Base-by-base conservation (phyloP, 108 stramenopile genomes). In the Seminavis robusta region DNA sequence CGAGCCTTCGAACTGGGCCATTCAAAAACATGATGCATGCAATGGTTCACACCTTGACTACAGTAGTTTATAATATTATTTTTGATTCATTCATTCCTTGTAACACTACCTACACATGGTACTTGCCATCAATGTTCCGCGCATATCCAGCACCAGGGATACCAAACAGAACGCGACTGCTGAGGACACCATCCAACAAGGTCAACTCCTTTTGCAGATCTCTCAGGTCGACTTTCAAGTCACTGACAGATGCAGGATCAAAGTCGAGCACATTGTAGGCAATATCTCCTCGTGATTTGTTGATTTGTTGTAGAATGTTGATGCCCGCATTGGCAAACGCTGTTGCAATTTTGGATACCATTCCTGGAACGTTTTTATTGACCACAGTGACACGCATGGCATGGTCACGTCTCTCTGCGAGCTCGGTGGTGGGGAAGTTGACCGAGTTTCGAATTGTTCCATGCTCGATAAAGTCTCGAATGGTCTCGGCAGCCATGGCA, bases 191-290 rank as follows among this genome's bases (percentile, higher is more conserved):
- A 20, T 84, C 83, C 10, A 70, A 15, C 78, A 80, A 74, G 33
- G 83, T 84, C 21, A 84, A 31, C 27, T 69, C 46, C 54, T 63
- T 49, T 65, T 84, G 83, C 4, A 84, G 48, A 34, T 79, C 69
- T 65, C 71, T 76, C 52, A 77, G 50, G 29, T 51, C 36, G 42
- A 55, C 13, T 10, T 61, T 53, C 10, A 28, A 61, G 21, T 69
- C 61, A 8, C 1, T 11, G 29, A 44, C 24, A 19, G 17, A 33
- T 1, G 65, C 21, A 6, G 73, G 46, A 28, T 78, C 76, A 23
- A 87, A 52, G 56, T 87, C 86, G 34, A 78, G 61, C 11, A 87
- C 86, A 50, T 83, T 87, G 74, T 87, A 87, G 13, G 86, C 86
- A 63, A 87, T 67, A 32, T 74, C 55, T 21, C 73, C 79, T 28